Percentiles rank a stretch among this genome's conserved stretches.
Conservation (phyloP, 2,329 filamentous ascomycete species). For the Penicillium aurantiogriseum region DNA sequence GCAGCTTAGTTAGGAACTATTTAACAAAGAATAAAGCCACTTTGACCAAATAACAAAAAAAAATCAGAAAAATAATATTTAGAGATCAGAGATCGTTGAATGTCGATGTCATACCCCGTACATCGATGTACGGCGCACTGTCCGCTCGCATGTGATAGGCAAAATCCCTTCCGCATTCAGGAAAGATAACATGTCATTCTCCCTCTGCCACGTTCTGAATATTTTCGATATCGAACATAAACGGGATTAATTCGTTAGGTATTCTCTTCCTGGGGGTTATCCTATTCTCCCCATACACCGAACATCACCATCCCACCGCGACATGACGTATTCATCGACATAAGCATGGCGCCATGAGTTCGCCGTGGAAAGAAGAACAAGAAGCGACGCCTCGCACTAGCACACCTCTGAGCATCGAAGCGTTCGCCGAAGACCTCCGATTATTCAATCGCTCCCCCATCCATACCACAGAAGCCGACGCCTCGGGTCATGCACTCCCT, state of each 20-base stretch:
- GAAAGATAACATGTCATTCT: slow-evolving; percentile 19
- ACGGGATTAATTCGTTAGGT: background rate
- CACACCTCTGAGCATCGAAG: slow-evolving; percentile 19
- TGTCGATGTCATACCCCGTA: background rate
- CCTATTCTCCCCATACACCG: background rate
- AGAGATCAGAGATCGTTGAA: background rate
- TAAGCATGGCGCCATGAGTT: slow-evolving; percentile 39
- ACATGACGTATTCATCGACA: slow-evolving; percentile 31
- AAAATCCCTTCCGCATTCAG: slow-evolving; percentile 23
- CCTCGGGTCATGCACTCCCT: slow-evolving; percentile 51
- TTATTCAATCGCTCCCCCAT: slow-evolving; percentile 61
- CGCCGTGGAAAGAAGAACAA: slow-evolving; percentile 31
- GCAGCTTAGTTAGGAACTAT: slow-evolving; percentile 10
- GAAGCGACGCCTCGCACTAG: slow-evolving; percentile 22
- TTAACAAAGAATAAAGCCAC: background rate
- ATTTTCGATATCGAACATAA: background rate
- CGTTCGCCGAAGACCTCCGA: slow-evolving; percentile 40
- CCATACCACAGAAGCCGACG: slow-evolving; percentile 65
- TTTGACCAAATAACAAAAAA: background rate
- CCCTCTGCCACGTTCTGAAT: slow-evolving; percentile 4
- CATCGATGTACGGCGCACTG: slow-evolving; percentile 1
- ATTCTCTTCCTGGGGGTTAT: background rate
- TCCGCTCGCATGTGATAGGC: slow-evolving; percentile 26
- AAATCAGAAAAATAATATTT: background rate
- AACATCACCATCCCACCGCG: slow-evolving; percentile 11